A percentile compares a stretch with the other conserved stretches of the same genome.
phyloP scores from a whole-genome alignment of 1,284 basidiomycete species.

The Naganishia albida region DNA sequence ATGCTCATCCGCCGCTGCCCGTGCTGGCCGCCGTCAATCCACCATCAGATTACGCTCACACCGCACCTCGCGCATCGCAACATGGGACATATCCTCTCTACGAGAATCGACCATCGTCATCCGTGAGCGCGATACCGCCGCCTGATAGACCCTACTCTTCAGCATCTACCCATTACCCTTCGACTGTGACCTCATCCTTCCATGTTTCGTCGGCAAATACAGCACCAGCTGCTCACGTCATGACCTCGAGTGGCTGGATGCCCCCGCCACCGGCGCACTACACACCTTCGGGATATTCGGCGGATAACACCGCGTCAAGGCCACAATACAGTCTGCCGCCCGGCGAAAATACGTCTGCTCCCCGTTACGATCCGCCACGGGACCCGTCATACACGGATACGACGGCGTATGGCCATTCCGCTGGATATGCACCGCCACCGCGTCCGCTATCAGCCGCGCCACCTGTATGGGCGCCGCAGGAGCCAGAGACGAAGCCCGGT shows the following conservation, averaged over 20 bases:
- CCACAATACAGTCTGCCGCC: background rate
- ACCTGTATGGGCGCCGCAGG: slow-evolving; percentile 2
- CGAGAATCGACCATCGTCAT: slow-evolving; percentile 32
- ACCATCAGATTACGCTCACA: background rate
- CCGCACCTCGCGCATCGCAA: slow-evolving; percentile 13
- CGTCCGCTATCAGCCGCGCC: background rate
- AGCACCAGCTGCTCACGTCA: background rate
- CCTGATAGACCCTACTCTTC: slow-evolving; percentile 20
- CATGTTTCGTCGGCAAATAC: slow-evolving; percentile 4
- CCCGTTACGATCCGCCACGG: background rate
- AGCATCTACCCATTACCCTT: slow-evolving; percentile 21
- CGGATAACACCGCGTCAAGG: background rate
- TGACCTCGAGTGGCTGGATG: background rate
- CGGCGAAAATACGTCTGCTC: no score
- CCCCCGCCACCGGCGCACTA: background rate
- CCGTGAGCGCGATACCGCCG: slow-evolving; percentile 7
- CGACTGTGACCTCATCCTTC: slow-evolving; percentile 19
- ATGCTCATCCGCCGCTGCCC: no score
- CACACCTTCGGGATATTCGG: background rate
- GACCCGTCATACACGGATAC: background rate
- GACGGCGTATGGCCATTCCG: background rate
- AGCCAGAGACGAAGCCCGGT: slow-evolving; percentile 13
- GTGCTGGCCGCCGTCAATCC: background rate
- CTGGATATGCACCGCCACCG: background rate
- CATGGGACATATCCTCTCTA: slow-evolving; percentile 27